Percentiles rank a stretch among this genome's conserved stretches.
Conservation (phyloP, 176 grass and related monocot genomes). For the Zea mays region Zm-B73-REFERENCE-NAM-5.0 NC_050099.1:50138001-50138500, state of each 20-base stretch:
- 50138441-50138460: no score
- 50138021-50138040: slow-evolving; percentile 8
- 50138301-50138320: background rate
- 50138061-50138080: background rate
- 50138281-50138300: slow-evolving; percentile 6
- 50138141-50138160: slow-evolving; percentile 19
- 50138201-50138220: background rate
- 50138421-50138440: no score
- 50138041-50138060: background rate
- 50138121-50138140: background rate
- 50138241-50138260: slow-evolving; percentile 15
- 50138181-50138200: background rate
- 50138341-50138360: background rate
- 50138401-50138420: slow-evolving; percentile 59
- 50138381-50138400: slow-evolving; percentile 15
- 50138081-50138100: background rate
- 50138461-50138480: slow-evolving; percentile 16
- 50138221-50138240: slow-evolving; percentile 15
- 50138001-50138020: background rate
- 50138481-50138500: no score
- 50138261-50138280: slow-evolving; percentile 14
- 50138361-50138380: slow-evolving; percentile 26
- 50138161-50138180: slow-evolving; percentile 7
- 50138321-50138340: slow-evolving; percentile 6
- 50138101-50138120: background rate